phyloP scores from a whole-genome alignment of 306 rosid genomes.

The Cucurbita pepo region DNA sequence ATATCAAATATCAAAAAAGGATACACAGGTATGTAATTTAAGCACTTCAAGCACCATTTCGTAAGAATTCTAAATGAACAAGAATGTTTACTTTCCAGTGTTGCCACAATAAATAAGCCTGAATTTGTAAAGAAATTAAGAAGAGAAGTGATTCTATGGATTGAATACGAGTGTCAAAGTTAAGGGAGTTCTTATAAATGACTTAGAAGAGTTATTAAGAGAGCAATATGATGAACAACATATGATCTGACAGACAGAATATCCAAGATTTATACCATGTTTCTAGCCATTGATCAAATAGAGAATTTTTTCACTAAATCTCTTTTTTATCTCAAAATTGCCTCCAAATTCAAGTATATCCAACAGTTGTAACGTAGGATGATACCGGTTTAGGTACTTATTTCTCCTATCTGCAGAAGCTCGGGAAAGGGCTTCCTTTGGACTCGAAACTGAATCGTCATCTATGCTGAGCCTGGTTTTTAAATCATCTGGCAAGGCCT shows the following conservation, averaged over 20 bases:
- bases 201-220: no score
- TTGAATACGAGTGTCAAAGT: no score
- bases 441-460: slow-evolving; percentile 68
- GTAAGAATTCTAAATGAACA: background rate
- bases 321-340: background rate
- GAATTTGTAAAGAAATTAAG: background rate
- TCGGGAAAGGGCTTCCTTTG: slow-evolving; percentile 95
- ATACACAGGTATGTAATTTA: background rate
- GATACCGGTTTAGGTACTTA: slow-evolving; percentile 70
- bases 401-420: slow-evolving; percentile 89
- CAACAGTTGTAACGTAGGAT: background rate
- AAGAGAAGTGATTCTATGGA: background rate
- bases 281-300: background rate
- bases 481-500: slow-evolving; percentile 95
- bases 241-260: no score
- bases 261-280: background rate
- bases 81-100: background rate
- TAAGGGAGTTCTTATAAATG: no score
- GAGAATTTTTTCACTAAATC: background rate
- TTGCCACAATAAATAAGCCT: background rate
- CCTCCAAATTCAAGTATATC: background rate
- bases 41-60: background rate
- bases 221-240: no score
- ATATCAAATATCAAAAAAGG: background rate
- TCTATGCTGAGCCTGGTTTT: slow-evolving; percentile 79